These are phyloP conservation scores for Eucalyptus tenuipes DNA, from an alignment of 345 rosid genomes.

Conservation along the genomic window DNA sequence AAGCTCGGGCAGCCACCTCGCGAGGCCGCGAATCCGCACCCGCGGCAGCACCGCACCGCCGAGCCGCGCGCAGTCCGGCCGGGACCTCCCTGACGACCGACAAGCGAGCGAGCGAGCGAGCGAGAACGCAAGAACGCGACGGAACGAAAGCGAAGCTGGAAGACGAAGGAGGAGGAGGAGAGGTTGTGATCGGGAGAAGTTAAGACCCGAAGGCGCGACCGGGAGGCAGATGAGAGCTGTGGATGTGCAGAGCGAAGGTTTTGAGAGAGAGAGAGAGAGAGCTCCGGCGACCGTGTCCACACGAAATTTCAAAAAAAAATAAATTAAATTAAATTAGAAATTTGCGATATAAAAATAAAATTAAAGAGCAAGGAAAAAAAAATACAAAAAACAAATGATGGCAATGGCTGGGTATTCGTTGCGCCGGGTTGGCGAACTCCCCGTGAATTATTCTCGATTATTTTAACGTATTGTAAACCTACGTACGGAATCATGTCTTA, in stretches of 20 bases:
- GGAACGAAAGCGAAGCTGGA: background rate
- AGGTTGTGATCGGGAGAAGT: background rate
- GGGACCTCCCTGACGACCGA: background rate
- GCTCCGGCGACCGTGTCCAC: slow-evolving; percentile 4
- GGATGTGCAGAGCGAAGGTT: background rate
- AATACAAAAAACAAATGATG: background rate
- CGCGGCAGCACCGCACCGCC: background rate
- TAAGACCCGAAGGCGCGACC: too few relatives aligned
- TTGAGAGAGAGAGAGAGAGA: background rate
- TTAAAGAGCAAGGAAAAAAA: background rate
- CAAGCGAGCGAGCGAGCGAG: background rate
- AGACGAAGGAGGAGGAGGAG: background rate
- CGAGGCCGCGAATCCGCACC: background rate
- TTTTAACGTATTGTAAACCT: background rate
- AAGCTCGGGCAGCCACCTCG: background rate
- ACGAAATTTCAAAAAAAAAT: background rate
- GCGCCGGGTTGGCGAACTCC: background rate
- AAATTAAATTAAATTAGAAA: background rate
- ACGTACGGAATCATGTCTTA: background rate
- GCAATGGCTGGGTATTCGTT: background rate
- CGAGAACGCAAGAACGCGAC: background rate
- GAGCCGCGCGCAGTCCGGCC: too few relatives aligned
- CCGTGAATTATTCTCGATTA: background rate
- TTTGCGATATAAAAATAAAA: background rate
- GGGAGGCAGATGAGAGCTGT: background rate